These are phyloP conservation scores for Xylaria sp. DNA, from an alignment of 2,329 filamentous ascomycete genomes.

Conservation along the genomic window DNA sequence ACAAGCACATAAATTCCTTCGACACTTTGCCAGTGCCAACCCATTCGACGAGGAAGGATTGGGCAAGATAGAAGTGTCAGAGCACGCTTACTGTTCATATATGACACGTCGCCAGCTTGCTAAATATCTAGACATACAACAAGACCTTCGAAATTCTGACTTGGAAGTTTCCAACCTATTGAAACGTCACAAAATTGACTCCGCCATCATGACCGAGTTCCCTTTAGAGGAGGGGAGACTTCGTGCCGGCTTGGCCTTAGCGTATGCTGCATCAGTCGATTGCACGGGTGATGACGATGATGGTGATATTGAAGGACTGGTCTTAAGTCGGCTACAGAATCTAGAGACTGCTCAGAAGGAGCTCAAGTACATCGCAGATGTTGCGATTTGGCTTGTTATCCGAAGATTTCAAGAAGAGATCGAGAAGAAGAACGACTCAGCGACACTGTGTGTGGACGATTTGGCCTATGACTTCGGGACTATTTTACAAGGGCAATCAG, in stretches of 20 bases:
- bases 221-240: conserved; percentile 7
- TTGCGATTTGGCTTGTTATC: conserved; percentile 25
- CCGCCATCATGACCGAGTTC: neutral
- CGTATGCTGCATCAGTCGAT: conserved; percentile 20
- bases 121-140: conserved; percentile 40
- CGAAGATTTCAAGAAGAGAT: conserved; percentile 15
- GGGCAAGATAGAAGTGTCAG: conserved; percentile 26
- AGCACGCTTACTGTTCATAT: conserved; percentile 37
- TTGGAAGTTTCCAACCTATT: conserved; percentile 36
- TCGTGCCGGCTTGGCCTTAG: conserved; percentile 20
- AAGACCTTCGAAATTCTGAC: conserved; percentile 37
- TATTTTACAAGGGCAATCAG: conserved; percentile 10
- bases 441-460: conserved; percentile 19
- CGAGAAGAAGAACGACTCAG: conserved; percentile 21
- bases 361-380: conserved; percentile 4
- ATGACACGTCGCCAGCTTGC: conserved; percentile 34
- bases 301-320: neutral
- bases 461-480: conserved; percentile 14
- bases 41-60: conserved; percentile 36
- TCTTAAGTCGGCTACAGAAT: neutral
- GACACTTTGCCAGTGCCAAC: conserved; percentile 42
- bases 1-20: conserved; percentile 42
- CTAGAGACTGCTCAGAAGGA: conserved; percentile 1
- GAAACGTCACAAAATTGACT: conserved; percentile 2
- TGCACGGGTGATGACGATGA: neutral